These are phyloP conservation scores for Suhomyces taliae DNA, from an alignment of 1,139 yeast species.

Conservation along the genomic window DNA sequence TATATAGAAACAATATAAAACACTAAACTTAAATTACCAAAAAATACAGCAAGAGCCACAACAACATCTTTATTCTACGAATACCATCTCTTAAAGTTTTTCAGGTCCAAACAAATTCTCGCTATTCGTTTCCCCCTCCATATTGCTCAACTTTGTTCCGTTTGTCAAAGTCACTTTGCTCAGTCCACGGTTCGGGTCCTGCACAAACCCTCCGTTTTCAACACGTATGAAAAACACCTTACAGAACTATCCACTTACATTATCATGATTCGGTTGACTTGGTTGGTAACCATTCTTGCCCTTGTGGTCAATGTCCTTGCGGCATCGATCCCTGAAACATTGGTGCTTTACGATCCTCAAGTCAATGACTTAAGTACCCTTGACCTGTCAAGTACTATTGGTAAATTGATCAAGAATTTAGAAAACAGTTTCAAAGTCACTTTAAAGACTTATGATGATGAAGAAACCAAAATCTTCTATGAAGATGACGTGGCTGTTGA, in stretches of 20 bases:
- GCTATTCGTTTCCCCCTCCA: no score
- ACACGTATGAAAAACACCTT: conserved; percentile 5
- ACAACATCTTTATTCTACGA: no score
- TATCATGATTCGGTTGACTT: conserved; percentile 9
- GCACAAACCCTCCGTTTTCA: conserved; percentile 4
- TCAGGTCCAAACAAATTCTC: no score
- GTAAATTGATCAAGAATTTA: conserved; percentile 23
- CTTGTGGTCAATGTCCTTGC: conserved; percentile 5
- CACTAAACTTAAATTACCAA: no score
- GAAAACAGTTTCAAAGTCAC: conserved; percentile 24
- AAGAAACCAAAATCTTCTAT: conserved; percentile 23
- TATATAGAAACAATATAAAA: no score
- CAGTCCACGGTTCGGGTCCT: neutral
- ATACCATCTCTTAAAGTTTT: no score
- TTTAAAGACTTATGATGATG: conserved; percentile 29
- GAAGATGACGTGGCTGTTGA: conserved; percentile 30
- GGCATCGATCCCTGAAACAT: conserved; percentile 7
- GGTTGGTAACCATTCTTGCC: conserved; percentile 7
- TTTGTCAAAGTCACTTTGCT: neutral
- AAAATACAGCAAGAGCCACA: no score
- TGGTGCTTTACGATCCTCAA: conserved; percentile 36
- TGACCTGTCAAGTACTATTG: conserved; percentile 20
- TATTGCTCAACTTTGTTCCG: neutral
- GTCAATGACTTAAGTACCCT: conserved; percentile 22
- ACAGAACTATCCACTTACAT: conserved; percentile 1